Base-by-base conservation (phyloP, 2,329 filamentous ascomycete species). In the Neofusicoccum kwambonambiense region DNA sequence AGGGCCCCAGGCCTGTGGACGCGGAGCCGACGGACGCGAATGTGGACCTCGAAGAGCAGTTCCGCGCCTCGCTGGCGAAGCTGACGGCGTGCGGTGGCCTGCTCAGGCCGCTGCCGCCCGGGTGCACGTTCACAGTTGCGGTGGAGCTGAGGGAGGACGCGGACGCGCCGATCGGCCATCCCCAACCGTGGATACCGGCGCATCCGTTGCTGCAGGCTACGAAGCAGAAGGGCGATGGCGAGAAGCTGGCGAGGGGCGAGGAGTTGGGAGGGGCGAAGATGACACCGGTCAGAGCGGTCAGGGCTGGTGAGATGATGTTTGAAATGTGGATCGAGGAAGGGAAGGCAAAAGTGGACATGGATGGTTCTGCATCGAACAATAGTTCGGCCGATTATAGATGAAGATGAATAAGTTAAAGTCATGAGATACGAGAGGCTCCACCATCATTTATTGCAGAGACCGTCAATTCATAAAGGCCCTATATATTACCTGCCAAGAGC, bases 71-170 rank as follows among this genome's bases (percentile, higher is more conserved):
- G 0, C 79, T 94, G 69, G 79, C 84, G 62, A 84, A 86, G 52
- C 78, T 94, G 13, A 84, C 86, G 0, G 84, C 87, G 65, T 83
- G 85, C 3, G 86, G 83, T 8, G 83, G 87, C 66, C 82, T 80
- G 64, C 80, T 92, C 67, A 78, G 76, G 0, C 76, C 82, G 0
- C 73, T 93, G 22, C 89, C 90, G 0, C 77, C 82, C 1, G 84
- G 84, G 1, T 92, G 90, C 74, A 90, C 89, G 0, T 94, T 91
- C 75, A 91, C 90, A 0, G 76, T 94, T n/a, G 89, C 88, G 0
- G 84, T 94, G 45, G 91, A 94, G 76, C 74, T 93, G 68, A 86
- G 85, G 44, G 85, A 89, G 22, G 82, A 87, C 45, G 82, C 81
- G 0, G 76, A 79, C 44, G 76, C 1, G 69, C 82, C 35, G 75